phyloP scores from a whole-genome alignment of 2,329 filamentous ascomycete genomes.

The Botrytis deweyae region DNA sequence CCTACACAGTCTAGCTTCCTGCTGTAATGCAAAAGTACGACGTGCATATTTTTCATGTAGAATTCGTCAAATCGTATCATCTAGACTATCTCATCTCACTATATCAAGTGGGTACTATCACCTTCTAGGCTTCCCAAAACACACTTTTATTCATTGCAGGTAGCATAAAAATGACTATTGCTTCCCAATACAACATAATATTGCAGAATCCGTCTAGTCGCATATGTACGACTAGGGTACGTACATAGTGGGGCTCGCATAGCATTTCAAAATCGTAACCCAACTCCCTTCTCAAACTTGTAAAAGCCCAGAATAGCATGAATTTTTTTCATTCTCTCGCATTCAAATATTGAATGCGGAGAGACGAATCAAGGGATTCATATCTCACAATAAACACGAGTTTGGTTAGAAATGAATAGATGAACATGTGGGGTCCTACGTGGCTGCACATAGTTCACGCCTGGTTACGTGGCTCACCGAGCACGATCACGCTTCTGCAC shows the following conservation, averaged over 20 bases:
- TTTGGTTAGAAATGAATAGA: neutral
- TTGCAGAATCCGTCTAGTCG: neutral
- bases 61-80: neutral
- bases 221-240: slow-evolving; percentile 1
- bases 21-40: neutral
- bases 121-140: neutral
- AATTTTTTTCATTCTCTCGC: neutral
- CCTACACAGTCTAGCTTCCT: neutral
- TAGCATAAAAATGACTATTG: neutral
- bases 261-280: neutral
- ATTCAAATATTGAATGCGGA: neutral
- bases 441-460: slow-evolving; percentile 5
- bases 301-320: neutral
- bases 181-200: neutral
- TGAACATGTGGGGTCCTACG: slow-evolving; percentile 13
- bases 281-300: neutral
- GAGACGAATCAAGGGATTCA: neutral
- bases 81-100: neutral
- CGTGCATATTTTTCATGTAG: neutral
- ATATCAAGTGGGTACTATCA: neutral
- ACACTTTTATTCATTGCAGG: neutral
- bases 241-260: neutral
- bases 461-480: slow-evolving; percentile 3
- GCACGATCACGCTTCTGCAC: slow-evolving; percentile 7
- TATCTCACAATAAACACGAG: neutral